Evolutionary conservation across 345 rosid genomes (phyloP).

Genomic region (Populus ilicifolia): DNA sequence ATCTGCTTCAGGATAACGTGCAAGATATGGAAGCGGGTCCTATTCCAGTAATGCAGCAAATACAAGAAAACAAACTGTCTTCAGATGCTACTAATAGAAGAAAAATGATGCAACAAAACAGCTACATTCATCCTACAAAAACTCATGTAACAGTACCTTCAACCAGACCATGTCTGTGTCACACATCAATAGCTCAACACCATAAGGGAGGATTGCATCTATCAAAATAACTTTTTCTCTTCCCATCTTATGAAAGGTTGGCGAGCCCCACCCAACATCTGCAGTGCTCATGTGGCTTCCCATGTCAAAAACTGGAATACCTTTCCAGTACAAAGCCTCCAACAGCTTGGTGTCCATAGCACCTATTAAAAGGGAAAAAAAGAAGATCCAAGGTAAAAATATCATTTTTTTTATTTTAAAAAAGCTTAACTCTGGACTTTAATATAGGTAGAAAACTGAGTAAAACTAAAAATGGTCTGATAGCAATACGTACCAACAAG

Average conservation of each 20-base stretch:
- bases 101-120: neutral
- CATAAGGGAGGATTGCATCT: conserved; percentile 79
- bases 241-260: conserved; percentile 97
- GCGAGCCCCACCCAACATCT: conserved; percentile 99
- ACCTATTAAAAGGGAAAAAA: conserved; percentile 42
- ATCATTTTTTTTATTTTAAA: neutral
- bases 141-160: conserved; percentile 47
- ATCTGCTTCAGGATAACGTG: conserved; percentile 94
- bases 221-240: conserved; percentile 93
- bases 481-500: conserved; percentile 61
- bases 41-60: conserved; percentile 36
- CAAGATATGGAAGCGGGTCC: conserved; percentile 93
- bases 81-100: neutral
- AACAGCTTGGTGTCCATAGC: conserved; percentile 90
- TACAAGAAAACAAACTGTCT: conserved; percentile 9
- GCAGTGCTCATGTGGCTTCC: conserved; percentile 90
- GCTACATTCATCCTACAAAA: neutral
- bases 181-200: conserved; percentile 87
- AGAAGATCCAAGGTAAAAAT: neutral
- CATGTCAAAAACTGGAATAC: conserved; percentile 97
- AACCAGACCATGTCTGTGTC: conserved; percentile 99
- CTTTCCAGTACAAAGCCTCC: conserved; percentile 96
- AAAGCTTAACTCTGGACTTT: neutral
- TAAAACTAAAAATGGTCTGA: neutral
- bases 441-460: neutral